Conservation (phyloP, 2,329 filamentous ascomycete genomes). For the Pestalotiopsis sp. region DNA sequence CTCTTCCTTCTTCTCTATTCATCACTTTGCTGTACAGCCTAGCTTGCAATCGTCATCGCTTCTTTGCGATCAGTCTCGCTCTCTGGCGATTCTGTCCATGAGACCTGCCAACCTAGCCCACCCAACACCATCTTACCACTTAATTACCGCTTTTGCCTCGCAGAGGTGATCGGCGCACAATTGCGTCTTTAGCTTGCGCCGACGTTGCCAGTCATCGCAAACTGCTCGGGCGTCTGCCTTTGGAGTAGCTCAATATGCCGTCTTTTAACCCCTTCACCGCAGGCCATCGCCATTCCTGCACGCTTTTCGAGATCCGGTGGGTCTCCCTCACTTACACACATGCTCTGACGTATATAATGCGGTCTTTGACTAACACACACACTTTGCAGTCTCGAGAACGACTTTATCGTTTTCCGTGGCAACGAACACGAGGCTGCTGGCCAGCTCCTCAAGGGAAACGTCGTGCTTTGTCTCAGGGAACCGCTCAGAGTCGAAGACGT, state of each 20-base stretch:
- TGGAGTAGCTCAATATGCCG: constrained; percentile 24
- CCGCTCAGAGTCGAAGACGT: constrained; percentile 73
- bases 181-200: background rate
- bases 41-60: background rate
- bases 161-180: background rate
- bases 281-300: constrained; percentile 31
- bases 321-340: background rate
- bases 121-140: background rate
- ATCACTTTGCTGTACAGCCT: background rate
- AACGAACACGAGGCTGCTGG: constrained; percentile 74
- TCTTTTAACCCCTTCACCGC: constrained; percentile 32
- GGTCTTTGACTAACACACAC: background rate
- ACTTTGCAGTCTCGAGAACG: constrained; percentile 66
- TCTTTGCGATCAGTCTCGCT: background rate
- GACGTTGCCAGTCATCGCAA: background rate
- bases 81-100: background rate
- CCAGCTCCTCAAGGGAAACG: constrained; percentile 71
- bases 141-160: background rate
- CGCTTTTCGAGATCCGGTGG: constrained; percentile 37
- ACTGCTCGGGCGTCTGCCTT: background rate
- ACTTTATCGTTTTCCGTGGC: constrained; percentile 79
- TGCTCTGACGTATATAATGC: constrained; percentile 2
- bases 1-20: background rate
- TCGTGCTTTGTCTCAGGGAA: constrained; percentile 73
- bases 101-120: background rate